A percentile compares a stretch with the other conserved stretches of the same genome.
phyloP scores from a whole-genome alignment of 2,329 filamentous ascomycete genomes.

The Colletotrichum destructivum region DNA sequence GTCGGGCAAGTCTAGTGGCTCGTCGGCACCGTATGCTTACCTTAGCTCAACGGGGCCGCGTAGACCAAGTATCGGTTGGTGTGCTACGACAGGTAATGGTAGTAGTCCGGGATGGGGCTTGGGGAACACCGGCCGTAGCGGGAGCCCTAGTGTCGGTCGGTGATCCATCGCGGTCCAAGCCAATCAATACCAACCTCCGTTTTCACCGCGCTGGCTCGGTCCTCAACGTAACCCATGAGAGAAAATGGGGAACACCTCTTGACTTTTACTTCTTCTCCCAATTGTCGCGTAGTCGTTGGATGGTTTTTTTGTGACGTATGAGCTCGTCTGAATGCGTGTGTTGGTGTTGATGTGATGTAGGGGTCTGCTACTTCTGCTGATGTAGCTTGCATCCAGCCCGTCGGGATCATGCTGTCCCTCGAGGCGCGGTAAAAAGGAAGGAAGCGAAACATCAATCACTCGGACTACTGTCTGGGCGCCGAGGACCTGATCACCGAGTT shows the following conservation, averaged over 20 bases:
- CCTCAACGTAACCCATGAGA: constrained; percentile 19
- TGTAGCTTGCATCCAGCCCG: constrained; percentile 2
- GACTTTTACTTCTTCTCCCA: background rate
- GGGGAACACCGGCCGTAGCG: constrained; percentile 40
- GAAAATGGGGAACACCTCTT: background rate
- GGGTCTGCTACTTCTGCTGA: background rate
- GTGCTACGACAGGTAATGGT: constrained; percentile 11
- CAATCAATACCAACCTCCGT: constrained; percentile 25
- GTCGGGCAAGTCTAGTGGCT: constrained; percentile 18
- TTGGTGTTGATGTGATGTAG: background rate
- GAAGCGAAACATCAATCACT: background rate
- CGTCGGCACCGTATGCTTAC: constrained; percentile 26
- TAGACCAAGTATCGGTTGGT: constrained; percentile 4
- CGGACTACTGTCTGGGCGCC: constrained; percentile 14
- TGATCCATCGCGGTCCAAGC: constrained; percentile 22
- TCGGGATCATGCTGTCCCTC: background rate
- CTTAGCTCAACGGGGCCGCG: constrained; percentile 13
- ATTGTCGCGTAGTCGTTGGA: background rate
- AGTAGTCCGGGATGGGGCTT: constrained; percentile 36
- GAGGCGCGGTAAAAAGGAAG: background rate
- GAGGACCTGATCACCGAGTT: constrained; percentile 14
- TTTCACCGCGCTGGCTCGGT: constrained; percentile 29
- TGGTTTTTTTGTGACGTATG: background rate
- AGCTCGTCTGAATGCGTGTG: background rate
- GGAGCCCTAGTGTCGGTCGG: constrained; percentile 32